Evolutionary conservation across 2,329 filamentous ascomycete species (phyloP).

Genomic region (Fusarium staphyleae): DNA sequence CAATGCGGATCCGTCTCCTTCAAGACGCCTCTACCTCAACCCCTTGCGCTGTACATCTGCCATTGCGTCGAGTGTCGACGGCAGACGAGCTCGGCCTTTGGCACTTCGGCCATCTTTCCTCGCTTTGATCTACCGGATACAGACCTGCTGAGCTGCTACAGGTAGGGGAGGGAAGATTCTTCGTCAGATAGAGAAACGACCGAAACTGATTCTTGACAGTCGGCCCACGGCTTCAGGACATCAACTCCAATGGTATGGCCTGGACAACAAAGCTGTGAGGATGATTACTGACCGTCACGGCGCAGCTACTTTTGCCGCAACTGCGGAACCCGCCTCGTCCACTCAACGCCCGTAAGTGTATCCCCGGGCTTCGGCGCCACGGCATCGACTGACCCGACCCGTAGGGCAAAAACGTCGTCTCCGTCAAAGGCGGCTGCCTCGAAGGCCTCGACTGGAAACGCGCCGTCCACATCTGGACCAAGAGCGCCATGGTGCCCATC

Average conservation of each 20-base stretch:
- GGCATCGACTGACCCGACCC: no score
- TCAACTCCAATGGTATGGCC: slow-evolving; percentile 62
- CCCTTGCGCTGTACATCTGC: slow-evolving; percentile 73
- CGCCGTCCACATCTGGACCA: slow-evolving; percentile 73
- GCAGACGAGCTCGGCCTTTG: slow-evolving; percentile 72
- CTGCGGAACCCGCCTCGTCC: slow-evolving; percentile 71
- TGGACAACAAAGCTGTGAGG: not conserved
- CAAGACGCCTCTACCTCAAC: slow-evolving; percentile 65
- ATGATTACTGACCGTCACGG: slow-evolving; percentile 7
- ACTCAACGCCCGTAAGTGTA: slow-evolving; percentile 64
- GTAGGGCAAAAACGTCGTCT: slow-evolving; percentile 67
- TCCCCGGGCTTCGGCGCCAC: no score
- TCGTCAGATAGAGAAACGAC: not conserved
- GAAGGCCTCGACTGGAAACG: slow-evolving; percentile 66
- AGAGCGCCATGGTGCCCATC: slow-evolving; percentile 71
- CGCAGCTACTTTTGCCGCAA: slow-evolving; percentile 69
- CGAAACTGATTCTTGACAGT: slow-evolving; percentile 45
- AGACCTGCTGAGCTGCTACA: slow-evolving; percentile 60
- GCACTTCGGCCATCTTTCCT: slow-evolving; percentile 74
- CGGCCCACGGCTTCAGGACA: slow-evolving; percentile 64
- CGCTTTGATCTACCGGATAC: slow-evolving; percentile 63
- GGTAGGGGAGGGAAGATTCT: slow-evolving; percentile 39
- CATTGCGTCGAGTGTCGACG: slow-evolving; percentile 72
- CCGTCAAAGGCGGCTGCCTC: slow-evolving; percentile 72
- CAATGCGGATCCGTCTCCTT: slow-evolving; percentile 71